These are phyloP conservation scores for Amanita pseudoporphyria DNA, from an alignment of 768 basidiomycete genomes.

Conservation along the genomic window DNA sequence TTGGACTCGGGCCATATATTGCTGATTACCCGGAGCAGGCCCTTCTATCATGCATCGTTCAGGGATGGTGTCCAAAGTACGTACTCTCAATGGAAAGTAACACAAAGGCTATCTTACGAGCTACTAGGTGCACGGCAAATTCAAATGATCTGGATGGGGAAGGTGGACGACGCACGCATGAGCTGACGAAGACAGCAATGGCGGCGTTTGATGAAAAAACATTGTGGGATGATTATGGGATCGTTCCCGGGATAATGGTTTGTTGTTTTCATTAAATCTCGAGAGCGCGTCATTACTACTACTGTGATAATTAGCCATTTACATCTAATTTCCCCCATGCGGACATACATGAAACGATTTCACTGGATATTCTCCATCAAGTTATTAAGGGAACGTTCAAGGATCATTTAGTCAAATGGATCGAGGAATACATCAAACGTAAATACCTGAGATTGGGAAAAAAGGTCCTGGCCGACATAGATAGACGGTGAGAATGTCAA, in stretches of 20 bases:
- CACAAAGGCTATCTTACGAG: not conserved
- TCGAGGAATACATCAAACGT: slow-evolving; percentile 14
- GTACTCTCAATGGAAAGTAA: not conserved
- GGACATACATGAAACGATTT: too few species aligned
- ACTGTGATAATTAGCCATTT: not conserved
- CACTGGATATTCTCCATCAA: slow-evolving; percentile 26
- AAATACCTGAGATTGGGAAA: slow-evolving; percentile 11
- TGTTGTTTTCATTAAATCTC: slow-evolving; percentile 8
- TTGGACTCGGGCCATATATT: too few species aligned
- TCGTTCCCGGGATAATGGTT: slow-evolving; percentile 19
- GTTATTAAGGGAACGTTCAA: too few species aligned
- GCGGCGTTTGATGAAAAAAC: not conserved
- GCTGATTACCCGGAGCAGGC: too few species aligned
- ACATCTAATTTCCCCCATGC: too few species aligned
- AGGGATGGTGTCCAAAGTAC: too few species aligned
- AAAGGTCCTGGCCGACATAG: too few species aligned
- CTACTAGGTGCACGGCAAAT: not conserved
- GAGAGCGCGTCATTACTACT: not conserved
- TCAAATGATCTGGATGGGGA: not conserved
- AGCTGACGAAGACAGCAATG: not conserved
- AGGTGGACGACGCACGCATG: not conserved
- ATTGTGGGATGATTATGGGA: not conserved
- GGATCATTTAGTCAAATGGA: slow-evolving; percentile 26
- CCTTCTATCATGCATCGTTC: too few species aligned
- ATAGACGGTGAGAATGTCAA: not conserved